Evolutionary conservation across 805 yeast genomes (phyloP).

Genomic region (Cyberlindnera maritima): DNA sequence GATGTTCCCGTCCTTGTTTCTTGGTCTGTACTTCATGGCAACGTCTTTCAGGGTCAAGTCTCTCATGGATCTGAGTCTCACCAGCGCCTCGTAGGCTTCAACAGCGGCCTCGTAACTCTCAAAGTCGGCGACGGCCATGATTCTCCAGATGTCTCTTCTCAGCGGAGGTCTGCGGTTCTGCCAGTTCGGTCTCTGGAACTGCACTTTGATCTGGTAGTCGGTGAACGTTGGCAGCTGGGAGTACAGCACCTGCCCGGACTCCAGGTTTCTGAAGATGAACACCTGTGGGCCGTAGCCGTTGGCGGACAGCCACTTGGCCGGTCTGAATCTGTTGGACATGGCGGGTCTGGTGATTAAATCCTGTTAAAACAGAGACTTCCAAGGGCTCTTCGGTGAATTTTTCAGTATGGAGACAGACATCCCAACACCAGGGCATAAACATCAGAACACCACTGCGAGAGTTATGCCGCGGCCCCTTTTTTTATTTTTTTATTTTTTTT

Average conservation of each 20-base stretch:
- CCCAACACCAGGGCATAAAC: neutral
- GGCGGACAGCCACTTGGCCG: slow-evolving; percentile 53
- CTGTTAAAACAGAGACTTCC: no score
- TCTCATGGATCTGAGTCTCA: slow-evolving; percentile 70
- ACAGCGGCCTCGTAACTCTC: slow-evolving; percentile 59
- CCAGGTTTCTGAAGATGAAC: slow-evolving; percentile 77
- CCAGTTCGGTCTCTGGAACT: slow-evolving; percentile 85
- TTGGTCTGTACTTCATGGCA: slow-evolving; percentile 66
- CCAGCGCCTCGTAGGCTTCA: slow-evolving; percentile 70
- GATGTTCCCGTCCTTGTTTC: slow-evolving; percentile 71
- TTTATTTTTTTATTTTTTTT: no score
- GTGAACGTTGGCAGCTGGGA: slow-evolving; percentile 75
- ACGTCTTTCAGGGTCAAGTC: slow-evolving; percentile 57
- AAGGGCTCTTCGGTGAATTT: neutral
- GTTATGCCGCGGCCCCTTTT: no score
- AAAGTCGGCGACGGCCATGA: slow-evolving; percentile 80
- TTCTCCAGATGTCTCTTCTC: slow-evolving; percentile 86
- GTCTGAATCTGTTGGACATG: slow-evolving; percentile 42
- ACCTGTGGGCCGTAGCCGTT: slow-evolving; percentile 81
- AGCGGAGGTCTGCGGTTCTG: slow-evolving; percentile 76
- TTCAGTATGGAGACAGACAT: neutral
- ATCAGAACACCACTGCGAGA: no score
- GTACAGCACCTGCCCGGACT: slow-evolving; percentile 85
- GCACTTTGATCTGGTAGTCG: slow-evolving; percentile 43
- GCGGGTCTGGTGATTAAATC: neutral